These are phyloP conservation scores for Ensete ventricosum DNA, from an alignment of 176 grass and related monocot species.

Conservation along the genomic window DNA sequence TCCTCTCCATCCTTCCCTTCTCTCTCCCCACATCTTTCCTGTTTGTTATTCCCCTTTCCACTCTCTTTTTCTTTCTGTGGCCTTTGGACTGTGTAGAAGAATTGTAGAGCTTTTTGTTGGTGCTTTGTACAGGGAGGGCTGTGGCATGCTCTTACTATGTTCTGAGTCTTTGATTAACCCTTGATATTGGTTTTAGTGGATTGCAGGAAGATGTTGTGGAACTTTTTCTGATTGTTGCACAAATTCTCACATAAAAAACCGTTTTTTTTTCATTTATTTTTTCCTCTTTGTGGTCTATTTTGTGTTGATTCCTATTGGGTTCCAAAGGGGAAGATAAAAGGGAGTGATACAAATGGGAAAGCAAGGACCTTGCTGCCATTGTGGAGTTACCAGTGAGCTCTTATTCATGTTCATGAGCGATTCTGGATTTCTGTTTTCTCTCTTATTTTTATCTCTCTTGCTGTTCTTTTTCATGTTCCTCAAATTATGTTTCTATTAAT, in stretches of 20 bases:
- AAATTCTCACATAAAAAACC: not conserved
- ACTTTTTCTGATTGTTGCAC: not conserved
- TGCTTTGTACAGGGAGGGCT: not conserved
- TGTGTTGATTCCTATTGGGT: not conserved
- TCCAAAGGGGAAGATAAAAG: not conserved
- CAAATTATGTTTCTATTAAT: too few species aligned
- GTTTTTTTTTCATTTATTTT: not conserved
- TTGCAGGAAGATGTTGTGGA: not conserved
- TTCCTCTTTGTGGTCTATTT: too few species aligned
- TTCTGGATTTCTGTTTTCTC: not conserved
- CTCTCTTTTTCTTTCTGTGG: not conserved
- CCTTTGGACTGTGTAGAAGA: constrained; percentile 1
- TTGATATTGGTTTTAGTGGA: not conserved
- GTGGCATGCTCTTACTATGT: not conserved
- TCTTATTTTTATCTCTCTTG: constrained; percentile 4
- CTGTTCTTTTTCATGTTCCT: not conserved
- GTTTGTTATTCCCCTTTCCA: not conserved
- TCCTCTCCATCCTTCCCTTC: not conserved
- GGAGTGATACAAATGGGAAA: constrained; percentile 33
- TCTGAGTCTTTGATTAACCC: not conserved
- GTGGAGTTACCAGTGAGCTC: constrained; percentile 56
- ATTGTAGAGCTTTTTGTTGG: not conserved
- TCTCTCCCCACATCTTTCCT: not conserved
- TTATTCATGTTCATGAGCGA: not conserved
- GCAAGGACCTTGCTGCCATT: constrained; percentile 49